Evolutionary conservation across 148 eudicot species (phyloP).

Genomic region (Amaranthus hypochondriacus): DNA sequence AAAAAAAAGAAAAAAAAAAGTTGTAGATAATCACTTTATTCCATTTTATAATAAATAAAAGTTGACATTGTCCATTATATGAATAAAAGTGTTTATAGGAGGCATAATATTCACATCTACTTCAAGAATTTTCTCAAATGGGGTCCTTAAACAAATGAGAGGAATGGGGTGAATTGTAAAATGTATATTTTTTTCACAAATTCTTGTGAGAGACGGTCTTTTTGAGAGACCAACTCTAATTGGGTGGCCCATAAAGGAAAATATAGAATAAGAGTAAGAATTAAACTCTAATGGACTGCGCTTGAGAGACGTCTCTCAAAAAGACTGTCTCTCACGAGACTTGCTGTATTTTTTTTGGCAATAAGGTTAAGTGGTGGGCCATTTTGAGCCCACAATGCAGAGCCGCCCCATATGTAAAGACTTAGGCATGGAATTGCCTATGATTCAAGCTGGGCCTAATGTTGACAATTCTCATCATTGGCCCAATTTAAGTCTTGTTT

Average conservation of each 20-base stretch:
- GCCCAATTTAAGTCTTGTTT: conserved; percentile 17
- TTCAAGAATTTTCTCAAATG: conserved; percentile 9
- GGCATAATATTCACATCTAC: conserved; percentile 5
- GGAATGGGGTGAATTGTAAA: not conserved
- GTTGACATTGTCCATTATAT: not conserved
- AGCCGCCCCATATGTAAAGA: conserved; percentile 6
- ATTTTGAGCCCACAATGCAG: not conserved
- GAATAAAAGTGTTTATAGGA: not conserved
- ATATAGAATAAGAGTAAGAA: too few species aligned
- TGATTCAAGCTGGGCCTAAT: conserved; percentile 9
- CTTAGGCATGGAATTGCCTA: not conserved
- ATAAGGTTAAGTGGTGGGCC: conserved; percentile 27
- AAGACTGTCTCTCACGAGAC: too few species aligned
- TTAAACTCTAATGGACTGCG: too few species aligned
- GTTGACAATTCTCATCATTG: conserved; percentile 16
- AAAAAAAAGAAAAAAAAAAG: too few species aligned
- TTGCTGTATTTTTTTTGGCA: not conserved
- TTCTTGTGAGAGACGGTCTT: too few species aligned
- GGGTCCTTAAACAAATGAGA: conserved; percentile 1
- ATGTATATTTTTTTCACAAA: too few species aligned
- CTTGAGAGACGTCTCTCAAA: too few species aligned
- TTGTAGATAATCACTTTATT: too few species aligned
- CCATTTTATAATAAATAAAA: not conserved
- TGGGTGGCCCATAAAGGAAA: too few species aligned
- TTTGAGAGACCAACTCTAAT: too few species aligned